Evolutionary conservation across 2,329 filamentous ascomycete species (phyloP).

Genomic region (Ophioceras dolichostomum): DNA sequence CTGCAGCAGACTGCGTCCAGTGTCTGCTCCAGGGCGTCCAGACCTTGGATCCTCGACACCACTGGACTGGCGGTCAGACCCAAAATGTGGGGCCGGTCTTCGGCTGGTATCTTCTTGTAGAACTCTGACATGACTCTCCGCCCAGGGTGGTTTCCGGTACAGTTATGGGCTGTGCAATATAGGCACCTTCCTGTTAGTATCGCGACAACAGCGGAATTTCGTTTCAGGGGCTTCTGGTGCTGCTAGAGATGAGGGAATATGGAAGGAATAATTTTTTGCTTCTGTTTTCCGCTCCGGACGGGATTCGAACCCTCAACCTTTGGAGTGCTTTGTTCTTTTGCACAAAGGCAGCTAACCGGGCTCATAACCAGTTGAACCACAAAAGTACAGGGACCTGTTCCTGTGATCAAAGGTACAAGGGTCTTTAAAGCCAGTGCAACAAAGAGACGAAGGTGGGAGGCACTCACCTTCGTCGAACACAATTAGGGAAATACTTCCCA

Average conservation of each 20-base stretch:
- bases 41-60: constrained; percentile 40
- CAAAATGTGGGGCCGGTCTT: constrained; percentile 50
- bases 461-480: constrained; percentile 71
- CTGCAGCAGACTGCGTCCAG: constrained; percentile 58
- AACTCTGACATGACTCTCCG: constrained; percentile 62
- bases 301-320: too few species aligned
- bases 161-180: constrained; percentile 54
- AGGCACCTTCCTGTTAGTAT: not conserved
- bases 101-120: constrained; percentile 36
- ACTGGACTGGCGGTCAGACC: constrained; percentile 75
- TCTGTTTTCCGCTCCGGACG: too few species aligned
- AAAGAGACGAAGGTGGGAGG: not conserved
- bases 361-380: too few species aligned
- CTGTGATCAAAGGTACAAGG: too few species aligned
- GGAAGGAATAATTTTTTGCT: too few species aligned
- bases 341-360: too few species aligned
- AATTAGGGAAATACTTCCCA: constrained; percentile 52
- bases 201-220: constrained; percentile 3
- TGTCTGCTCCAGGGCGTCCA: constrained; percentile 54
- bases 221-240: too few species aligned
- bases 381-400: too few species aligned
- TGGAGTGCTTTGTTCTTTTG: too few species aligned
- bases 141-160: constrained; percentile 48
- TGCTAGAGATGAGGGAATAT: too few species aligned
- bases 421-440: too few species aligned